Evolutionary conservation across 176 grass and related monocot genomes (phyloP).

Genomic region (Luzula sylvatica): DNA sequence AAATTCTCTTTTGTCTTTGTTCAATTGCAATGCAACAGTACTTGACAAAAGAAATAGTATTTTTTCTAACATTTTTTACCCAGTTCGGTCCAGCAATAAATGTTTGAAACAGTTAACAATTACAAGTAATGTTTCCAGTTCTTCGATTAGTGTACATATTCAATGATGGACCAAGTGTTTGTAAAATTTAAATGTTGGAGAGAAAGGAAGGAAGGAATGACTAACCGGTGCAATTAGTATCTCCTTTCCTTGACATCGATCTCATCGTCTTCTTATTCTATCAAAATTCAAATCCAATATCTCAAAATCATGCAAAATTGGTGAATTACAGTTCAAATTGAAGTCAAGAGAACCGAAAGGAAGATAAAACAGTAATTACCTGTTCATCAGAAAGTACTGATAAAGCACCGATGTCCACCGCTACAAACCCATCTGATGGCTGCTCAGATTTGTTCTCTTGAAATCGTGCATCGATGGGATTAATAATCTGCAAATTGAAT

Average conservation of each 20-base stretch:
- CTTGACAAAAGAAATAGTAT: conserved; percentile 14
- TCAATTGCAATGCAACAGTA: not conserved
- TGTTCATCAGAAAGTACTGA: conserved; percentile 26
- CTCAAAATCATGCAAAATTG: not conserved
- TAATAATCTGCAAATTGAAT: not conserved
- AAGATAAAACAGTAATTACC: not conserved
- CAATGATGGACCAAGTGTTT: not conserved
- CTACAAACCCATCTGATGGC: conserved; percentile 38
- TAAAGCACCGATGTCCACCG: conserved; percentile 51
- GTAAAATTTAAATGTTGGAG: not conserved
- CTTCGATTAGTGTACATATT: not conserved
- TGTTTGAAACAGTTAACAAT: not conserved
- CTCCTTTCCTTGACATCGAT: conserved; percentile 61
- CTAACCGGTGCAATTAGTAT: conserved; percentile 39
- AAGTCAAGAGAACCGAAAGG: not conserved
- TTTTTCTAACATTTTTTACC: not conserved
- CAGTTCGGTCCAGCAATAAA: not conserved
- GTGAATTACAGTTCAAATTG: not conserved
- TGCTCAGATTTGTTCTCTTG: conserved; percentile 3
- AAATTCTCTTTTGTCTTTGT: not conserved
- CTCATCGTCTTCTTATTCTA: conserved; percentile 42
- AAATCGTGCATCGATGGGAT: not conserved
- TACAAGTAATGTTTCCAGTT: not conserved
- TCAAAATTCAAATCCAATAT: not conserved
- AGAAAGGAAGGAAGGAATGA: conserved; percentile 10